Percentiles rank a stretch among this genome's conserved stretches.
phyloP scores from a whole-genome alignment of 192 early-diverging fungal species.

The Pilaira anomala region DNA sequence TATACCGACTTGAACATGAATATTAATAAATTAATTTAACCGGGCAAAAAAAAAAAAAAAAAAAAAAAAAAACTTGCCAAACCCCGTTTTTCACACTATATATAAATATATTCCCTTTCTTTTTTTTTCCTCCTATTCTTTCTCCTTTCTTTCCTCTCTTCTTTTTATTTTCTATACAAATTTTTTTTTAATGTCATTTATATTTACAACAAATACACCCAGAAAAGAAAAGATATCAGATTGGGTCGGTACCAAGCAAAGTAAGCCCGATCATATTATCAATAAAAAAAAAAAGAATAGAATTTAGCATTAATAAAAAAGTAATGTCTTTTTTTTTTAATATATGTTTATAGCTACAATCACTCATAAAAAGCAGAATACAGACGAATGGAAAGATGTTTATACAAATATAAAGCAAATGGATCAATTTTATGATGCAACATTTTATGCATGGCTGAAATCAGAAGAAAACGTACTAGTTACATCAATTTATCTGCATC shows the following conservation, averaged over 20 bases:
- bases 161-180: background rate
- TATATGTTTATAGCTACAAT: background rate
- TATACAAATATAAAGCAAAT: slow-evolving; percentile 67
- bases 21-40: slow-evolving; percentile 9
- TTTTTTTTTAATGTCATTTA: background rate
- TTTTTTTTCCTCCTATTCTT: background rate
- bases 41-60: background rate
- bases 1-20: background rate
- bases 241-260: slow-evolving; percentile 17
- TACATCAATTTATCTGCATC: slow-evolving; percentile 64
- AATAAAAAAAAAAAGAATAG: background rate
- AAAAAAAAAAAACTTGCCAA: background rate
- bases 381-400: slow-evolving; percentile 61
- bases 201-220: background rate
- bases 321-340: background rate
- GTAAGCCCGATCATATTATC: background rate
- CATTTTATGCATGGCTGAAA: slow-evolving; percentile 73
- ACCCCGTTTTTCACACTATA: background rate
- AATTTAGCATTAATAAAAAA: background rate
- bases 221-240: slow-evolving; percentile 15
- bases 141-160: background rate
- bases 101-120: background rate
- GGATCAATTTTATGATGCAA: slow-evolving; percentile 74
- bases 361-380: background rate
- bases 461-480: slow-evolving; percentile 73